Base-by-base conservation (phyloP, 305 asterid species). In the Petunia hybrid region DNA sequence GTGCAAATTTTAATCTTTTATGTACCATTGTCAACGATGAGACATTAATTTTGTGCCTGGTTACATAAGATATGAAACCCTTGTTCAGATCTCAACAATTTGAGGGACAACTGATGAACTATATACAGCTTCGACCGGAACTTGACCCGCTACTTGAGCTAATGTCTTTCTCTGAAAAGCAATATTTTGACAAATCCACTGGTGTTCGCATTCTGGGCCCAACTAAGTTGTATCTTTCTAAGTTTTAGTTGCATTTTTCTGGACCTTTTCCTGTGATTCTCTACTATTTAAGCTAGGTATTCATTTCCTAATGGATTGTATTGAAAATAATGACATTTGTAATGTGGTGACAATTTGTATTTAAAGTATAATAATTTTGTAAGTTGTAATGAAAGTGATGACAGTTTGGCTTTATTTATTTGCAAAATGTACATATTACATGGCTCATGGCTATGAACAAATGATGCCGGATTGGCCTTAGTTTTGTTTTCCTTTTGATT, bases 11-110 rank as follows among this genome's bases (percentile, higher is more conserved):
- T 22, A 22, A 22, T 74, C 79, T 14, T 13, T 13, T 73, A 51
- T 73, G 13, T 0, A 74, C 79, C 64, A 53, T 63, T 74, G 48
- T 74, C 38, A 4, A 53, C 36, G 79, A 74, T 8, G 79, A 74
- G 22, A 10, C 43, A 3, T 70, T 31, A 46, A 39, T 70, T 70
- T 45, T 59, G n/a, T 31, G 16, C 22, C 13, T 46, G 31, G 10
- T 70, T 31, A 46, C 61, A 70, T 13, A 53, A 53, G 46, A 14
- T 0, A 22, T 22, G 48, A 53, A 64, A 53, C 35, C 63, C 78
- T 74, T 38, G 51, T 53, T 74, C 35, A 74, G 36, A 53, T 5
- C 38, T 74, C 48, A 14, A 14, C 8, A 74, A 12, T 53, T 74
- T 53, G 64, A 38, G 48, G 64, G 63, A 51, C 31, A 22, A 3